Evolutionary conservation across 106 monocot species (phyloP).

Genomic region (Posidonia australis): DNA sequence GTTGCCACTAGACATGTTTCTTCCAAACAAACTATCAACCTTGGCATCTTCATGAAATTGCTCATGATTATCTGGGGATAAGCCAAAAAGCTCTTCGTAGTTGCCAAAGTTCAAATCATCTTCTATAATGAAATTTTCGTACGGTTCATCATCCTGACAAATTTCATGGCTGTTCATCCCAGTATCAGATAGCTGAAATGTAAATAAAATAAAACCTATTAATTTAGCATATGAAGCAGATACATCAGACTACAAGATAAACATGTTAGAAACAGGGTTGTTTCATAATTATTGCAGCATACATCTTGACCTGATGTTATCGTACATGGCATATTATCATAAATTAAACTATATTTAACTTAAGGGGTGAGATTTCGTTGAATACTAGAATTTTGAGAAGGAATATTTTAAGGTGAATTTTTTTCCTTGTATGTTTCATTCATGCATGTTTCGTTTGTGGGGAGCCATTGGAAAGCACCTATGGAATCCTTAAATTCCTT

Average conservation of each 20-base stretch:
- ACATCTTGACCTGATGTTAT: too few species aligned
- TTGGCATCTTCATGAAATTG: slow-evolving; percentile 58
- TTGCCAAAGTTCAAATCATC: slow-evolving; percentile 62
- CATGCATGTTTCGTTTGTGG: too few species aligned
- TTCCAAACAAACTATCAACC: slow-evolving; percentile 55
- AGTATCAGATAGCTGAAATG: not conserved
- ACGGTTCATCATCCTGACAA: slow-evolving; percentile 9
- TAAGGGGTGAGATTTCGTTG: too few species aligned
- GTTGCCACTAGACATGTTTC: slow-evolving; percentile 36
- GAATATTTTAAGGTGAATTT: too few species aligned
- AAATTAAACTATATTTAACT: too few species aligned
- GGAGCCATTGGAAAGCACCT: too few species aligned
- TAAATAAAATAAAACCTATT: not conserved
- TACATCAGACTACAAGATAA: slow-evolving; percentile 8
- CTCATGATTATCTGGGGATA: slow-evolving; percentile 26
- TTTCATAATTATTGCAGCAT: not conserved
- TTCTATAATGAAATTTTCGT: slow-evolving; percentile 39
- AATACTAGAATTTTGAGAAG: too few species aligned
- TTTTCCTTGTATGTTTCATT: too few species aligned
- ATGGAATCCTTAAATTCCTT: too few species aligned
- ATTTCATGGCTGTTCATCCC: slow-evolving; percentile 4
- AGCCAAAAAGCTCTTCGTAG: slow-evolving; percentile 67
- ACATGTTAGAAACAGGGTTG: not conserved
- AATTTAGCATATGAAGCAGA: not conserved
- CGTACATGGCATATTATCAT: too few species aligned